Evolutionary conservation across 1,284 basidiomycete genomes (phyloP).

Genomic region (Trichosporon sp.): DNA sequence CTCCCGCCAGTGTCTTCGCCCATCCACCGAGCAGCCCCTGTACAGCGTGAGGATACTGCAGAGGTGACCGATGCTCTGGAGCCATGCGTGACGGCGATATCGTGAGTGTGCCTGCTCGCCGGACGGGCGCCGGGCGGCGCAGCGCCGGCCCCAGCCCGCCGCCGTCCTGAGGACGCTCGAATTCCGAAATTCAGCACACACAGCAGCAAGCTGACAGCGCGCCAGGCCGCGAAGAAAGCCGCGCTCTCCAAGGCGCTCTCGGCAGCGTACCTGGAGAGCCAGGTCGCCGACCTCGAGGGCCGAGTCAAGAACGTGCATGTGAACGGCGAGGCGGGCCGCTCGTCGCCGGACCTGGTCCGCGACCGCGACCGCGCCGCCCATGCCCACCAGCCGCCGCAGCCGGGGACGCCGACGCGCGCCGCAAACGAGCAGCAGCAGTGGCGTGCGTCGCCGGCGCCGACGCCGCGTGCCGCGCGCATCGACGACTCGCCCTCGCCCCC

Average conservation of each 20-base stretch:
- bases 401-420: background rate
- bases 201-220: background rate
- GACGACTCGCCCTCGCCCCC: constrained; percentile 15
- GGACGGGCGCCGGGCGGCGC: too few species aligned
- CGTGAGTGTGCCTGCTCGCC: constrained; percentile 8
- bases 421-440: background rate
- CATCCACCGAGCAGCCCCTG: background rate
- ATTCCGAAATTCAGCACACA: too few species aligned
- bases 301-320: constrained; percentile 29
- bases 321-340: background rate
- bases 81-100: constrained; percentile 16
- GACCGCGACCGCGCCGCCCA: background rate
- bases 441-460: background rate
- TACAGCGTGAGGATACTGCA: background rate
- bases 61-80: constrained; percentile 2
- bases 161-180: too few species aligned
- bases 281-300: constrained; percentile 47
- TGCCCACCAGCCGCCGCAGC: background rate
- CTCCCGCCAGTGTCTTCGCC: background rate
- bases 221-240: constrained; percentile 37
- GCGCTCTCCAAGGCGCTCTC: constrained; percentile 46
- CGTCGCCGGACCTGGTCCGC: background rate
- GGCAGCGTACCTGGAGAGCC: constrained; percentile 47
- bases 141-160: too few species aligned
- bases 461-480: constrained; percentile 3